Evolutionary conservation across 306 rosid genomes (phyloP), one percentile per base, ranked within the genome.

Genomic region (Cucurbita pepo): DNA sequence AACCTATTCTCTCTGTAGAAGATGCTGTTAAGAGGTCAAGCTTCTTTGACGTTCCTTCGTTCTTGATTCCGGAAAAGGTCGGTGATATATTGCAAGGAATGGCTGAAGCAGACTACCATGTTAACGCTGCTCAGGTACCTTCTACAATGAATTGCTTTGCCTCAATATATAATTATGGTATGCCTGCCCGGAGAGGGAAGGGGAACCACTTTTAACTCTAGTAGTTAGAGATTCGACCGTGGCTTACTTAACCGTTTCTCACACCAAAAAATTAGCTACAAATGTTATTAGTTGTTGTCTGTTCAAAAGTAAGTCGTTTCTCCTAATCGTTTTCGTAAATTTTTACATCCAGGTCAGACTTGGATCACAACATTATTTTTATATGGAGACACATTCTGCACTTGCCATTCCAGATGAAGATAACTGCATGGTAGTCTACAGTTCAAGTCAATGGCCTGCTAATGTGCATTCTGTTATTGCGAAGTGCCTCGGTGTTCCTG

Each of bases 391-490:
- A 10, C 98, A 94, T 75, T 79, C 90, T 81, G 88, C 98, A 57
- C 97, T 94, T 85, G 98, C 98, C 5, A 73, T 94, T 53, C 98
- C 98, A 62, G 98, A 94, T 74, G 98, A 94, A 85, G 98, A 90
- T 80, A 89, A 89, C 76, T 86, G 97, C 85, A 85, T 94, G 76
- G 82, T 86, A 48, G 92, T 94, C 71, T 89, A 90, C 84, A 79
- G 85, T 71, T 87, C 98, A 78, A 66, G 7, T 56, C 97, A 94
- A 64, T 71, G 84, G 81, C 98, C 98, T 16, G 85, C 88, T 83
- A 56, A 0, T 69, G 58, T 66, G 0, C 97, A 90, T 75, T 14
- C 76, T 66, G 72, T 79, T 34, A 80, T 94, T 79, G 91, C 98
- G 54, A 86, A 70, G 62, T 90, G 98, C 86, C 86, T 94, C 18